Base-by-base conservation (phyloP, 805 yeast species). In the Spathaspora passalidarum region DNA sequence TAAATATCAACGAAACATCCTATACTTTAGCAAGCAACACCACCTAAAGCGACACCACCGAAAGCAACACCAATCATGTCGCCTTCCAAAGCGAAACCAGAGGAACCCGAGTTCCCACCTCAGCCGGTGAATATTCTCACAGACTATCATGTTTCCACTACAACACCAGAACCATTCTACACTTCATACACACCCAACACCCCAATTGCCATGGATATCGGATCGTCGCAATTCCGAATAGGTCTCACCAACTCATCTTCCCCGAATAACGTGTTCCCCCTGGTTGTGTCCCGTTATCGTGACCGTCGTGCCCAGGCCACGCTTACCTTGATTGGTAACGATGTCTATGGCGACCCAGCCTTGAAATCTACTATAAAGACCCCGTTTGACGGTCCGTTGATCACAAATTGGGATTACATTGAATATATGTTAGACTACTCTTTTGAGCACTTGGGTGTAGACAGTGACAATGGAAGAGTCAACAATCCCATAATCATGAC, bases 131-230 rank as follows among this genome's bases (percentile, higher is more conserved):
- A 75, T 56, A 65, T 64, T 11, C 57, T 79, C 40, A 63, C 66
- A 43, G 84, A 79, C 44, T 56, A 66, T 7, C 53, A 45, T 6
- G 61, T 69, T 1, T 74, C 78, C 0, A 16, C 49, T 1, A 56
- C 52, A 1, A 9, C 14, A 4, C 32, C 38, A 13, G 81, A 80
- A 59, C 77, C 80, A 0, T 73, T 79, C 62, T 65, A 68, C 53
- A 44, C 63, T 13, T 69, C 72, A 41, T 85, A 85, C 66, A 57
- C 65, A 34, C 41, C 67, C 1, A 80, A 80, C 2, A 73, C 75
- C 1, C 97, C 99, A 2, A 86, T 94, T 44, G 96, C 92, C 11
- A 72, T 94, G 8, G 99, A 94, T 66, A 72, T 94, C 45, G 99
- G 98, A 1, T 68, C 88, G 6, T 73, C 79, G 39, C 61, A 69